Evolutionary conservation across 2,329 filamentous ascomycete species (phyloP), one percentile per base, ranked within the genome.

Genomic region (Sporothrix phasma): DNA sequence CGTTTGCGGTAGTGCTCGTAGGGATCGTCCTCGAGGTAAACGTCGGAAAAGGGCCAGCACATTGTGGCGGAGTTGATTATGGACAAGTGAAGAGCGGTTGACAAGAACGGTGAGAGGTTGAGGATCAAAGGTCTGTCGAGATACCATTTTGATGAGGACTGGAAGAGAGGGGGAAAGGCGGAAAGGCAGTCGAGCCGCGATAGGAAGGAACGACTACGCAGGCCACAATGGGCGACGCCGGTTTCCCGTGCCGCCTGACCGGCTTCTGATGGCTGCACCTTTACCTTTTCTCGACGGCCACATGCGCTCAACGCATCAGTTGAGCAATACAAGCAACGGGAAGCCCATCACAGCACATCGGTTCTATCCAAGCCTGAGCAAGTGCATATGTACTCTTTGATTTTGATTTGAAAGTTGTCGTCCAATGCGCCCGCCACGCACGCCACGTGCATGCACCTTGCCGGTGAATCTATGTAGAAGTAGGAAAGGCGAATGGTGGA

Each of bases 11-110:
- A 71, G 64, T 76, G 75, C 65, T 79, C 76, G 10, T 51, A 22
- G 37, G 67, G 68, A 15, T 69, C 69, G 34, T 69, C 68, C 31
- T 70, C 69, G 58, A 70, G 65, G n/a, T 65, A 63, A 46, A 69
- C 62, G 51, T 68, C 66, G 26, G 66, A 63, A 49, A 68, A 70
- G 0, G 80, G 77, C 72, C 81, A 83, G 69, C 81, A 84, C 81
- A 84, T 84, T 6, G 58, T 73, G 53, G 7, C 17, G 3, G 53
- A 22, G 15, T 1, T 24, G 51, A 39, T n/a, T 15, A 4, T 19
- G 19, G 11, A 56, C 19, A 6, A 56, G 19, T 22, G 15, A 8
- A 6, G 26, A 15, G 17, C 22, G 19, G 22, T 24, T 22, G 1
- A 8, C n/a, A 47, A 22, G 13, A 29, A 41, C 22, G 6, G 19